Evolutionary conservation across 495 filamentous ascomycete genomes (phyloP), one percentile per base, ranked within the genome.

Genomic region (Cercophora scortea): DNA sequence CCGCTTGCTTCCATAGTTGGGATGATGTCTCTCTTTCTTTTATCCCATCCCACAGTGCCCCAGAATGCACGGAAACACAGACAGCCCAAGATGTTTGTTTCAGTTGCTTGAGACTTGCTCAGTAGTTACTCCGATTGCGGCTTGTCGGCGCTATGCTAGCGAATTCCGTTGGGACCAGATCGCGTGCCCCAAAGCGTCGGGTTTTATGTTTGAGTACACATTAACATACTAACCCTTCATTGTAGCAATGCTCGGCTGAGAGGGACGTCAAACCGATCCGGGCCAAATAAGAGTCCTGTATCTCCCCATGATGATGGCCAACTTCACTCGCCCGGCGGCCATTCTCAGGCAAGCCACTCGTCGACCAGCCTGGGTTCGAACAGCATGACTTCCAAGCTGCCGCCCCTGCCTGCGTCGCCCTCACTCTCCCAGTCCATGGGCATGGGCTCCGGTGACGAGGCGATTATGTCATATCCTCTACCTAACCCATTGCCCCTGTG

Each of bases 351-450:
- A 32, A 77, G 75, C 64, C 71, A 76, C 53, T 70, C 69, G 18
- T 73, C 78, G 40, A 70, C 73, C 51, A 78, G 62, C 64, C 61
- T 50, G 2, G 18, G 17, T 1, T 69, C 76, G 45, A 67, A 73
- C 47, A 75, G 59, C 51, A 61, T 77, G 49, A 73, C 77, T 44
- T 71, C 74, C 42, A 74, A 75, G 61, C 66, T 76, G 38, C 75
- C 75, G 53, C 75, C 79, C 44, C 68, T 84, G 49, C 76, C 84
- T 42, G 57, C 61, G 19, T 68, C 67, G 25, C 65, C 68, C 11
- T 61, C 68, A 15, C 59, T 65, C 7, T 56, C 68, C n/a, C 63
- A 67, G 51, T 54, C 67, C 19, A 62, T 64, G 42, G 58, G 54
- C 48, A 60, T 64, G 50, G 50, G 61, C 32, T 57, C 57, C 36